phyloP scores from a whole-genome alignment of 2,329 filamentous ascomycete species.

The Colletotrichum viniferum region DNA sequence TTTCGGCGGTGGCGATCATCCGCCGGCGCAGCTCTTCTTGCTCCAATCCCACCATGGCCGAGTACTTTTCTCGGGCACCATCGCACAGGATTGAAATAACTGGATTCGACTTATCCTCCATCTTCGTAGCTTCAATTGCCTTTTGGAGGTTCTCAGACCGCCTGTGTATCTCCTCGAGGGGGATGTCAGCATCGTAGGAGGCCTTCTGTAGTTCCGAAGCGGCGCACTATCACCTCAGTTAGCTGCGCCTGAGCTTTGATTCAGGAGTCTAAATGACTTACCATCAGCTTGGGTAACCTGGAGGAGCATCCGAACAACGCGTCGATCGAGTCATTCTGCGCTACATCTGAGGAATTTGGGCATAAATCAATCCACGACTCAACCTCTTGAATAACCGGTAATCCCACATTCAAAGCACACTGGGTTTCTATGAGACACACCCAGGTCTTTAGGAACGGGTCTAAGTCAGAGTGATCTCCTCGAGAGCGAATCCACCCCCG shows the following conservation, averaged over 20 bases:
- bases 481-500: neutral
- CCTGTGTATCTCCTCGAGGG: neutral
- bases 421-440: constrained; percentile 1
- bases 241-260: neutral
- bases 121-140: neutral
- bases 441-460: neutral
- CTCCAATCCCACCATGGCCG: neutral
- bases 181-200: neutral
- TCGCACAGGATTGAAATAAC: neutral
- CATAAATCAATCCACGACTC: neutral
- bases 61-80: neutral
- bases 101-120: neutral
- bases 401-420: neutral
- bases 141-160: neutral
- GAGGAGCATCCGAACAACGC: neutral
- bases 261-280: neutral
- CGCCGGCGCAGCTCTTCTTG: constrained; percentile 1
- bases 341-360: neutral
- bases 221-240: neutral
- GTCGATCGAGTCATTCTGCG: neutral
- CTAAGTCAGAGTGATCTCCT: neutral
- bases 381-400: neutral
- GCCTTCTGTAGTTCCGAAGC: neutral
- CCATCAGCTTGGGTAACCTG: neutral
- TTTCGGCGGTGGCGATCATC: constrained; percentile 2